Evolutionary conservation across 1,284 basidiomycete species (phyloP), one percentile per base, ranked within the genome.

Genomic region (Malassezia sympodialis): DNA sequence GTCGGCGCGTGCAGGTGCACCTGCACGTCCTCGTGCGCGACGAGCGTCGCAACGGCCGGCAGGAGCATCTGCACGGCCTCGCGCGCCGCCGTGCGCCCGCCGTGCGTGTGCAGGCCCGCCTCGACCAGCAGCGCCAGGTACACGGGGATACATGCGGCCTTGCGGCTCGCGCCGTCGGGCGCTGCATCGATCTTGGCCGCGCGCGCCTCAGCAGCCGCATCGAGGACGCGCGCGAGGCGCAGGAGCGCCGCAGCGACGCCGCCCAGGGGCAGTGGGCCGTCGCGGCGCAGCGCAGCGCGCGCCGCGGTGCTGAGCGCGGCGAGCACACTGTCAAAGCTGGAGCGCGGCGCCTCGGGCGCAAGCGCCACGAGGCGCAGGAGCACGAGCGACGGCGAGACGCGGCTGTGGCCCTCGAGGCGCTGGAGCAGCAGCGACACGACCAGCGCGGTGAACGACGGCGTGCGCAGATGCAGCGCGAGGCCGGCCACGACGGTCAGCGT

Each of bases 311-410:
- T 90, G 70, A 96, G 88, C 0, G 84, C 83, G 43, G 84, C 81
- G 51, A 90, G 84, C 57, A 94, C 86, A 61, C 96, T 91, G 24
- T 83, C 75, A 66, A 96, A 90, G 8, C 87, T 82, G 56, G 79
- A 80, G 57, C 84, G 81, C 1, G 87, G 85, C 2, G 87, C 85
- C 41, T 82, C 81, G 26, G 93, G 79, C 0, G 89, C 90, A 21
- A 96, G 80, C 53, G 91, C 88, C 4, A 94, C 89, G 8, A 96
- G 79, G 69, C 90, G 90, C 72, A 86, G 86, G 4, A 90, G 84
- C 61, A 96, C 91, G 1, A 88, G 86, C 26, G 88, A 87, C 75
- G 94, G 90, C 4, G 89, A 85, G 1, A 83, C 82, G 0, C 87
- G 83, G 66, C 93, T 88, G 5, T 87, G 86, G 11, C 83, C 83